These are phyloP conservation scores for Sugiyamaella americana DNA, from an alignment of 805 yeast species.

Conservation along the genomic window DNA sequence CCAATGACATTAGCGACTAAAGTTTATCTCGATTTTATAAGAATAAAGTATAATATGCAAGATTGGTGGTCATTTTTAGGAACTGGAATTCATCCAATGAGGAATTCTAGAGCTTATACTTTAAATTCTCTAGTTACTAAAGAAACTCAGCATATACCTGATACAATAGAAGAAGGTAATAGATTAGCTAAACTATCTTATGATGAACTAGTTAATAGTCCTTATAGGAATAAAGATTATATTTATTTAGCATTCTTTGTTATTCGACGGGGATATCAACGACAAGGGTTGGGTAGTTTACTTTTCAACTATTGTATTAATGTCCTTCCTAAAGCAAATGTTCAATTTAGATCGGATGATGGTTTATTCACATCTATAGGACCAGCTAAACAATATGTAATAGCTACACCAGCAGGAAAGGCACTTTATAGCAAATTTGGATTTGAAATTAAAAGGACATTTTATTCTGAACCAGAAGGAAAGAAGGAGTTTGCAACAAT, in stretches of 20 bases:
- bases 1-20: conserved; percentile 2
- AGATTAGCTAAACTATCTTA: conserved; percentile 6
- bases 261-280: conserved; percentile 11
- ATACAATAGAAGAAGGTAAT: conserved; percentile 4
- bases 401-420: conserved; percentile 12
- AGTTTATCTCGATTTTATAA: conserved; percentile 1
- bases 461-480: background rate
- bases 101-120: conserved; percentile 6
- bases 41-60: conserved; percentile 4
- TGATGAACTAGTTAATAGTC: conserved; percentile 10
- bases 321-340: conserved; percentile 5
- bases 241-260: conserved; percentile 11
- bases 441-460: conserved; percentile 2
- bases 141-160: background rate
- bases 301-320: conserved; percentile 9
- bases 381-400: conserved; percentile 14
- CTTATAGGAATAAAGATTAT: conserved; percentile 8
- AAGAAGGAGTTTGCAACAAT: background rate
- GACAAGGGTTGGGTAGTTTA: conserved; percentile 15
- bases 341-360: conserved; percentile 6
- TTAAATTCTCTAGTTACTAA: background rate
- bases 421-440: conserved; percentile 15
- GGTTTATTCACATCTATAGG: conserved; percentile 11
- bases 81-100: conserved; percentile 8
- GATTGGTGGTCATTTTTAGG: conserved; percentile 7